Evolutionary conservation across 306 rosid genomes (phyloP).

Genomic region (Cicer yamashitae): DNA sequence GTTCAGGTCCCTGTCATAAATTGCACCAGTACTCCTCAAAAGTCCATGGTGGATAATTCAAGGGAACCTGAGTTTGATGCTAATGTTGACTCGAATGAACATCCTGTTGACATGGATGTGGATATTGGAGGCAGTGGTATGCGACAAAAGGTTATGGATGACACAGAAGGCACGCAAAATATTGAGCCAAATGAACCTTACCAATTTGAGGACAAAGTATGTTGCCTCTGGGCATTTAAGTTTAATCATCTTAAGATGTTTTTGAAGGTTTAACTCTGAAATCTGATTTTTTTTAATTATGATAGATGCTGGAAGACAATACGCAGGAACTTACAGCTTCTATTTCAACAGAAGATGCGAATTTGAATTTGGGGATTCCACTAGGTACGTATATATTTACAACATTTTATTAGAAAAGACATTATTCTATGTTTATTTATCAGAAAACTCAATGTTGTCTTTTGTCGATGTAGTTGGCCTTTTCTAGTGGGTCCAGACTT

Average conservation of each 20-base stretch:
- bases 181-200: constrained; percentile 43
- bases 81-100: constrained; percentile 47
- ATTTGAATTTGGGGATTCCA: constrained; percentile 45
- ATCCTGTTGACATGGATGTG: constrained; percentile 46
- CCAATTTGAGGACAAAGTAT: constrained; percentile 47
- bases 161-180: constrained; percentile 40
- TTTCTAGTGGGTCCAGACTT: constrained; percentile 1
- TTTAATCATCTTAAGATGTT: constrained; percentile 21
- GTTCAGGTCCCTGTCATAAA: constrained; percentile 40
- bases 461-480: background rate
- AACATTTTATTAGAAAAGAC: constrained; percentile 10
- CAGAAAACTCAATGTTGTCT: constrained; percentile 24
- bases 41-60: constrained; percentile 42
- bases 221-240: constrained; percentile 23
- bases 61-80: constrained; percentile 42
- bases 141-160: constrained; percentile 40
- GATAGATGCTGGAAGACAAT: constrained; percentile 59
- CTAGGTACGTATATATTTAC: constrained; percentile 48
- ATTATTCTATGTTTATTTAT: background rate
- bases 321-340: constrained; percentile 48
- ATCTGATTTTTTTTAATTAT: constrained; percentile 37
- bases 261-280: constrained; percentile 35
- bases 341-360: constrained; percentile 34
- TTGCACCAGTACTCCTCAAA: constrained; percentile 33
- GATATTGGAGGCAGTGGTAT: constrained; percentile 44